These are phyloP conservation scores for Themeda triandra DNA, from an alignment of 176 grass and related monocot genomes.

Conservation along the genomic window DNA sequence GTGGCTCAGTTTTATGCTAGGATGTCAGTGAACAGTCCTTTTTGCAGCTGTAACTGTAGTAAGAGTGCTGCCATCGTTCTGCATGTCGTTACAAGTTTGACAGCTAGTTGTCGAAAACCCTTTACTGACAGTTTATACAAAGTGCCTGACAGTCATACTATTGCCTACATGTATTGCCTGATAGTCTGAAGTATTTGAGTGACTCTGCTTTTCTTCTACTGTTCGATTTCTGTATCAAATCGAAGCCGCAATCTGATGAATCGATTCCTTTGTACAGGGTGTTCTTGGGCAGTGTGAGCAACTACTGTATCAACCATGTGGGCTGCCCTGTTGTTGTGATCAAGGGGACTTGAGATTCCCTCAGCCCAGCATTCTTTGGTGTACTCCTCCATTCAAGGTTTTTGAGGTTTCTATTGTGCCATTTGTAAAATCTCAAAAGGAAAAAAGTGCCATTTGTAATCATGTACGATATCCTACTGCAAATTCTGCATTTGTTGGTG, in stretches of 20 bases:
- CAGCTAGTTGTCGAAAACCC: not conserved
- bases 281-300: slow-evolving; percentile 84
- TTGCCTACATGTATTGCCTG: not conserved
- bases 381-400: not conserved
- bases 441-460: not conserved
- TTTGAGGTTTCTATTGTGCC: not conserved
- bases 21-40: not conserved
- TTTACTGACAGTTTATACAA: not conserved
- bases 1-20: not conserved
- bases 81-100: not conserved
- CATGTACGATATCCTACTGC: not conserved
- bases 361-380: slow-evolving; percentile 26
- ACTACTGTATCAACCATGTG: slow-evolving; percentile 78
- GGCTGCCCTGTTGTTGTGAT: slow-evolving; percentile 63
- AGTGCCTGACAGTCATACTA: not conserved
- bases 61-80: not conserved
- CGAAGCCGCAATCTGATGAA: not conserved
- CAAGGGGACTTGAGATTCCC: slow-evolving; percentile 49
- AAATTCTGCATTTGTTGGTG: not conserved
- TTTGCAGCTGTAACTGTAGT: not conserved
- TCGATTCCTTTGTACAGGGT: slow-evolving; percentile 41
- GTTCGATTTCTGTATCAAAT: not conserved
- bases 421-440: too few relatives aligned
- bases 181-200: not conserved
- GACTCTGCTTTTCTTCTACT: not conserved